phyloP scores from a whole-genome alignment of 2,329 filamentous ascomycete genomes.

The Cladophialophora yegresii region DNA sequence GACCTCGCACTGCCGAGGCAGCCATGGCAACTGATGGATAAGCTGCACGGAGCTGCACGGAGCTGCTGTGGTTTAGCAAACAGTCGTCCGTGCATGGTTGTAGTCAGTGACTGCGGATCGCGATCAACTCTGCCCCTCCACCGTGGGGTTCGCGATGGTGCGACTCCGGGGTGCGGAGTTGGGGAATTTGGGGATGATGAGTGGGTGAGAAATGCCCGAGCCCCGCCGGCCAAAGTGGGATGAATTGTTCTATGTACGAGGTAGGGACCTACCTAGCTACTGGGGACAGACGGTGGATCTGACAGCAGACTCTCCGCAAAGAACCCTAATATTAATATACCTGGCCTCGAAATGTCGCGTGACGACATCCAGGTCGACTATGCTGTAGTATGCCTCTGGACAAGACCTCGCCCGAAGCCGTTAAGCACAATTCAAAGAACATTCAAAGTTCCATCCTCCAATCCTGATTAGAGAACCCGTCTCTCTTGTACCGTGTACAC shows the following conservation, averaged over 20 bases:
- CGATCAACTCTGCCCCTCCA: constrained; percentile 1
- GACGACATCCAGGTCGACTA: not conserved
- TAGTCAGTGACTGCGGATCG: not conserved
- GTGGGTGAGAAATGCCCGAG: not conserved
- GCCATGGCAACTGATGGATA: constrained; percentile 13
- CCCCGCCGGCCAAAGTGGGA: not conserved
- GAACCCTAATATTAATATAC: not conserved
- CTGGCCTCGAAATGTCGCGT: not conserved
- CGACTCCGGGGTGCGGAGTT: not conserved
- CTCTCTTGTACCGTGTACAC: no score
- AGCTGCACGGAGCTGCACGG: no score
- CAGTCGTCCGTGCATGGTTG: constrained; percentile 9
- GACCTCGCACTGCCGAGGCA: constrained; percentile 19
- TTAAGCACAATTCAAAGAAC: no score
- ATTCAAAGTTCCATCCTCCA: no score
- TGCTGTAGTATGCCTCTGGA: no score
- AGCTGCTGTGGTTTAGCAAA: not conserved
- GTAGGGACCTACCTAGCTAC: no score
- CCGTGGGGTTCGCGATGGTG: not conserved
- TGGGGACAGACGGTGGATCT: no score
- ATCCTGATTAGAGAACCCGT: no score
- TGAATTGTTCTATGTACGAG: no score
- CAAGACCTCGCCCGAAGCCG: no score
- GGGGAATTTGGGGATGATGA: not conserved
- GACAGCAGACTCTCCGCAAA: not conserved